A percentile compares a stretch with the other conserved stretches of the same genome.
Conservation (phyloP, 202 grass and related monocot genomes). For the Zizania palustris region DNA sequence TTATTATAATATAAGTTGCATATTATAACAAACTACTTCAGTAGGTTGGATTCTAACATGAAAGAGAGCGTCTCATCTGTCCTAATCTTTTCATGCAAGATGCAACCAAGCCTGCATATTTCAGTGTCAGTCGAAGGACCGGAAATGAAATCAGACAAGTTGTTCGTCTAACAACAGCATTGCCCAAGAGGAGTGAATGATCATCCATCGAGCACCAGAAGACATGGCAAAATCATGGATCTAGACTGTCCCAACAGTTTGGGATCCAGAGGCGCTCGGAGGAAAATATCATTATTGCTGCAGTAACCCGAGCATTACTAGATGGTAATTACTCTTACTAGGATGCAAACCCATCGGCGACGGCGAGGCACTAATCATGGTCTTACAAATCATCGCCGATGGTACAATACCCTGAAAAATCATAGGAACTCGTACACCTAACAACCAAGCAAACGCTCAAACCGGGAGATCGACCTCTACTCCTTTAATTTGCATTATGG, state of each 20-base stretch:
- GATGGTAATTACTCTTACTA: neutral
- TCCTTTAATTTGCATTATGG: neutral
- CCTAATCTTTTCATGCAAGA: no score
- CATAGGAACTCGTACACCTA: slow-evolving; percentile 41
- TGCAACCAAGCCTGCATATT: slow-evolving; percentile 13
- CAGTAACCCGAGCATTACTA: slow-evolving; percentile 18
- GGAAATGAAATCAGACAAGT: neutral
- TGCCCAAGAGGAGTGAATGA: neutral
- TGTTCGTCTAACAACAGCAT: neutral
- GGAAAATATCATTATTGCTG: neutral
- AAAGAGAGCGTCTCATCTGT: no score
- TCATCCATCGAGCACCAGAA: neutral
- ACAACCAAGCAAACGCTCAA: slow-evolving; percentile 30
- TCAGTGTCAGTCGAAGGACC: neutral
- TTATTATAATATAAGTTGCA: no score
- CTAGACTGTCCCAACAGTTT: neutral
- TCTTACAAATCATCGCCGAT: slow-evolving; percentile 15
- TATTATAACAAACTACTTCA: no score
- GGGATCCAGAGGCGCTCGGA: slow-evolving; percentile 4
- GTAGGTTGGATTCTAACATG: no score
- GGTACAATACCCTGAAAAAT: slow-evolving; percentile 28
- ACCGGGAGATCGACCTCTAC: neutral
- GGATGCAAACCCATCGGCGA: neutral
- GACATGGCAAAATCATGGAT: neutral
- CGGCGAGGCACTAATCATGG: neutral